Percentiles rank a stretch among this genome's conserved stretches.
Evolutionary conservation across 169 alveolate genomes (phyloP).

Genomic region (Eimeria sp.): DNA sequence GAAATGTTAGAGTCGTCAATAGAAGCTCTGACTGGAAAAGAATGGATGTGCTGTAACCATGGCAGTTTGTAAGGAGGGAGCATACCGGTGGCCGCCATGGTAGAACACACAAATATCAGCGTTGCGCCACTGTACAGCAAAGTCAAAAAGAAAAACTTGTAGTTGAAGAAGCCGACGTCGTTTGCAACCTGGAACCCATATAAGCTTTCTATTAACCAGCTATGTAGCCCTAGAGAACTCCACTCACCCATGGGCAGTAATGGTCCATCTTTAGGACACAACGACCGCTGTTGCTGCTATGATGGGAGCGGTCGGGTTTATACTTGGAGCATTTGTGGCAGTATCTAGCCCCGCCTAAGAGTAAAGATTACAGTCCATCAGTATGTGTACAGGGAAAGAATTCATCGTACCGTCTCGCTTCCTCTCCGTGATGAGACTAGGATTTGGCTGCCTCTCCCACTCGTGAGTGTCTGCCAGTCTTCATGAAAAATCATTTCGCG

Average conservation of each 20-base stretch:
- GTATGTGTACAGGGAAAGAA: not conserved
- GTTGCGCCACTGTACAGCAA: slow-evolving; percentile 79
- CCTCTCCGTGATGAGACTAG: slow-evolving; percentile 61
- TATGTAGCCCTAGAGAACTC: not conserved
- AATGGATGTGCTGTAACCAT: slow-evolving; percentile 9
- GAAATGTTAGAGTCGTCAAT: slow-evolving; percentile 77
- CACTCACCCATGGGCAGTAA: slow-evolving; percentile 82
- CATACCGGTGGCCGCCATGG: slow-evolving; percentile 74
- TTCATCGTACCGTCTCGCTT: slow-evolving; percentile 78
- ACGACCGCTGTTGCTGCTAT: slow-evolving; percentile 79
- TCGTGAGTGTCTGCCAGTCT: slow-evolving; percentile 58
- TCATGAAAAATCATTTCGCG: not conserved
- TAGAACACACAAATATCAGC: slow-evolving; percentile 33
- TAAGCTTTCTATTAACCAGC: not conserved
- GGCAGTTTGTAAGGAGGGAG: not conserved
- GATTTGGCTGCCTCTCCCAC: slow-evolving; percentile 76
- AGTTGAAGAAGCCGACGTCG: slow-evolving; percentile 79
- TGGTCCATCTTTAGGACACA: slow-evolving; percentile 83
- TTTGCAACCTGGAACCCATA: slow-evolving; percentile 75
- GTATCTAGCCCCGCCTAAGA: slow-evolving; percentile 76
- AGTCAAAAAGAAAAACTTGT: slow-evolving; percentile 87
- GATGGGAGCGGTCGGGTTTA: slow-evolving; percentile 83
- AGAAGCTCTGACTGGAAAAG: slow-evolving; percentile 73
- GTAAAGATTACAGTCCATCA: not conserved
- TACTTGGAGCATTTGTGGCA: slow-evolving; percentile 79